These are phyloP conservation scores for Cerrena zonata DNA, from an alignment of 1,284 basidiomycete genomes.

Conservation along the genomic window DNA sequence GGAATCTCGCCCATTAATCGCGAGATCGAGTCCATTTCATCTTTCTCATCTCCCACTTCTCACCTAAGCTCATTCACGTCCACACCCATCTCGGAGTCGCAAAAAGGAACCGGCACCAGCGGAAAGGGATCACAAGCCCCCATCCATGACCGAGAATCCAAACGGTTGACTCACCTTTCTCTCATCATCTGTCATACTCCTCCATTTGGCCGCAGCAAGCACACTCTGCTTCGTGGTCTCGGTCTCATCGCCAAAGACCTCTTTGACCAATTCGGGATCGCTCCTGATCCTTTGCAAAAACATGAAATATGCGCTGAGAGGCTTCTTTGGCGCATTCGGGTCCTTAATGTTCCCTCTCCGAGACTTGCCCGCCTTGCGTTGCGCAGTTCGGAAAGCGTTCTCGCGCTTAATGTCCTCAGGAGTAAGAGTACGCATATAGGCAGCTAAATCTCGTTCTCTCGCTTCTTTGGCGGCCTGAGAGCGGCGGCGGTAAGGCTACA, in stretches of 20 bases:
- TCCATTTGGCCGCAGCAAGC: constrained; percentile 87
- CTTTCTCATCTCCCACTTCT: not conserved
- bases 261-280: constrained; percentile 63
- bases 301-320: constrained; percentile 90
- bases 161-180: constrained; percentile 60
- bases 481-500: constrained; percentile 74
- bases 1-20: not conserved
- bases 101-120: not conserved
- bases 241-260: constrained; percentile 87
- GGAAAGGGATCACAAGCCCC: constrained; percentile 3
- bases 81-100: not conserved
- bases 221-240: constrained; percentile 95
- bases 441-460: constrained; percentile 74
- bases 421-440: constrained; percentile 85
- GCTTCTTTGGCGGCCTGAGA: constrained; percentile 81
- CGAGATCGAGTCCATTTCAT: not conserved
- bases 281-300: constrained; percentile 85
- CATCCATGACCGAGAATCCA: too few species aligned
- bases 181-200: constrained; percentile 85
- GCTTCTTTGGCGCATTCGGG: constrained; percentile 94
- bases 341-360: constrained; percentile 94
- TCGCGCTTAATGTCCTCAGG: constrained; percentile 93
- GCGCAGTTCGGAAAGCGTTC: constrained; percentile 85
- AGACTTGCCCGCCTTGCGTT: constrained; percentile 89
- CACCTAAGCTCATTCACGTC: not conserved